Conservation (phyloP, 129 eudicot genomes). For the Calendula officinalis region DNA sequence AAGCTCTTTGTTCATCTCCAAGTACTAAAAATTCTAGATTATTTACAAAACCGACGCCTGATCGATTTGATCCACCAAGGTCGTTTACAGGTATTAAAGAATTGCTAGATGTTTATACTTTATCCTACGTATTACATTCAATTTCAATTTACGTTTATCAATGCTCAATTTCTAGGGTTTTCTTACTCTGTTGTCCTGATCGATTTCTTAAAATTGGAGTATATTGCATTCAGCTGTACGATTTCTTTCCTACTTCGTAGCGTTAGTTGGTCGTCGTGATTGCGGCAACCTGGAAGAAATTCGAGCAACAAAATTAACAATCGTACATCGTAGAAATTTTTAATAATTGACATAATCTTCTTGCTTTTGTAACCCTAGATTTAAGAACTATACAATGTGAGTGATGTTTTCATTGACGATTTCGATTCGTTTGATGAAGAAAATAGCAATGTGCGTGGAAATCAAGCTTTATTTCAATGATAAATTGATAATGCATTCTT, state of each 20-base stretch:
- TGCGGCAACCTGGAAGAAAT: constrained; percentile 2
- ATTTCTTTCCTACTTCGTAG: neutral
- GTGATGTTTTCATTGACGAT: neutral
- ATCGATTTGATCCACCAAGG: constrained; percentile 18
- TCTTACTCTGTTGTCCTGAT: constrained; percentile 7
- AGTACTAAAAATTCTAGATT: constrained; percentile 2
- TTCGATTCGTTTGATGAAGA: constrained; percentile 2
- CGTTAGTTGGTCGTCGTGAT: too few relatives aligned
- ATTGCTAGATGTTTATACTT: constrained; percentile 1
- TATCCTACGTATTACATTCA: neutral
- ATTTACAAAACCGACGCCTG: neutral
- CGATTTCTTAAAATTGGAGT: neutral
- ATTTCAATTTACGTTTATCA: constrained; percentile 5
- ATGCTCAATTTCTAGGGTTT: constrained; percentile 25
- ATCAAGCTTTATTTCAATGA: too few relatives aligned
- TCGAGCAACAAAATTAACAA: neutral
- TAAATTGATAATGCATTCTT: neutral
- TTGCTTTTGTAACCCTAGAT: constrained; percentile 21
- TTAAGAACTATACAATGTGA: constrained; percentile 1
- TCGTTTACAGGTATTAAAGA: constrained; percentile 18
- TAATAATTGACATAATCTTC: neutral
- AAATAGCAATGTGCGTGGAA: constrained; percentile 15
- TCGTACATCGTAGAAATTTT: neutral
- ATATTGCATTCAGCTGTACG: neutral
- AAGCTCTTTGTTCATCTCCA: constrained; percentile 24